A percentile compares a stretch with the other conserved stretches of the same genome.
These are phyloP conservation scores for Linaria vulgaris DNA, from an alignment of 257 asterid genomes.

Conservation along the genomic window DNA sequence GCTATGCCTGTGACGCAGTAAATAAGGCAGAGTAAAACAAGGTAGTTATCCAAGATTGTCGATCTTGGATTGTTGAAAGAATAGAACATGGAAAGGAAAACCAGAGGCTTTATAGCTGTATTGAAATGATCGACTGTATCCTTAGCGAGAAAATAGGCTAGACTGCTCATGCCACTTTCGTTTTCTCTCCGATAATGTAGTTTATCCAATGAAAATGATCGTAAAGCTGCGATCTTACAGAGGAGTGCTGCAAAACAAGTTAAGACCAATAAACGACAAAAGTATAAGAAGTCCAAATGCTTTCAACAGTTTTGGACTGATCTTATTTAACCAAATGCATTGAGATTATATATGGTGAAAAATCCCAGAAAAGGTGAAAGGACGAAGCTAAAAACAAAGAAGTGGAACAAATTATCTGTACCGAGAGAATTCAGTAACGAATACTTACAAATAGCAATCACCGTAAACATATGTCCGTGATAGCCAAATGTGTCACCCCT, in stretches of 20 bases:
- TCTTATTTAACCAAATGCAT: not conserved
- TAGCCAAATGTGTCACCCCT: conserved; percentile 91
- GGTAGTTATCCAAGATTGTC: conserved; percentile 67
- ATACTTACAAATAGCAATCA: conserved; percentile 92
- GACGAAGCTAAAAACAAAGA: not conserved
- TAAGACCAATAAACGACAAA: conserved; percentile 16
- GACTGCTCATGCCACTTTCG: conserved; percentile 85
- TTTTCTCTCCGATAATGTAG: conserved; percentile 77
- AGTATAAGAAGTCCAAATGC: not conserved
- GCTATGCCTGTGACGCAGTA: conserved; percentile 95
- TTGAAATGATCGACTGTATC: conserved; percentile 88
- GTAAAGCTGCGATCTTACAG: conserved; percentile 83
- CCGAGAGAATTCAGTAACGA: conserved; percentile 8
- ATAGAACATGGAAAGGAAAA: conserved; percentile 90
- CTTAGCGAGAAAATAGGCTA: conserved; percentile 92
- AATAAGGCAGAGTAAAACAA: conserved; percentile 69
- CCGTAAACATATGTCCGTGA: conserved; percentile 79
- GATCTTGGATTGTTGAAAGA: conserved; percentile 94
- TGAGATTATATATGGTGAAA: too few relatives aligned
- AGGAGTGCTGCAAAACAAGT: conserved; percentile 70
- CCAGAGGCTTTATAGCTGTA: conserved; percentile 82
- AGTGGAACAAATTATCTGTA: not conserved
- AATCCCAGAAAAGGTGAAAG: too few relatives aligned
- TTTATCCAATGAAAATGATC: conserved; percentile 85
- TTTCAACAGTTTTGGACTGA: not conserved